These are phyloP conservation scores for Mycena sp. DNA, from an alignment of 1,284 basidiomycete genomes.

Conservation along the genomic window DNA sequence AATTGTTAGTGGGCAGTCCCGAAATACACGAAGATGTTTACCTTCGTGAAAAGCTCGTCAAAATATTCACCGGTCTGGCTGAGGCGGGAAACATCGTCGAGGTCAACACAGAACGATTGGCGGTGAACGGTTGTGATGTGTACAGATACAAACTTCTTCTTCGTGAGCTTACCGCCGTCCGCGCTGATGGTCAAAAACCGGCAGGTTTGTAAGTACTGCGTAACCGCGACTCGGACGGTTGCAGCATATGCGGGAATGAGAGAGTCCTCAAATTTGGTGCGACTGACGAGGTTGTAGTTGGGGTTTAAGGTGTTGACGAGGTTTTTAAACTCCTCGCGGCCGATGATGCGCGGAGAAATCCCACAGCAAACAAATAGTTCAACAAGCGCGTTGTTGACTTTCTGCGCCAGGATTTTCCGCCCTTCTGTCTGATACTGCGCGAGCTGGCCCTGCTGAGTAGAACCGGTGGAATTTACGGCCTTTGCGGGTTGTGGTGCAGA, in stretches of 20 bases:
- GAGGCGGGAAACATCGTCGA: conserved; percentile 26
- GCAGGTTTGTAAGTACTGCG: conserved; percentile 22
- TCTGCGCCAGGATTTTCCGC: neutral
- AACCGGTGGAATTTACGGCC: neutral
- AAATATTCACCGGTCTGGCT: conserved; percentile 31
- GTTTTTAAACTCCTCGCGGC: conserved; percentile 24
- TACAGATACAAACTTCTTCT: conserved; percentile 31
- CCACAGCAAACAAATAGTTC: neutral
- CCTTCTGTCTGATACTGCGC: conserved; percentile 6
- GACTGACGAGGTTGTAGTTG: conserved; percentile 17
- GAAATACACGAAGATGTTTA: neutral
- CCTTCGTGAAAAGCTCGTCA: conserved; percentile 5
- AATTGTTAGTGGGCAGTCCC: neutral
- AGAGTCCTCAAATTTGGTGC: conserved; percentile 20
- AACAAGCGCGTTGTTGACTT: neutral
- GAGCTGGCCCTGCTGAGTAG: neutral
- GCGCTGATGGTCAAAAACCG: conserved; percentile 29
- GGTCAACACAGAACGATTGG: conserved; percentile 30
- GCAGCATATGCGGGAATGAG: conserved; percentile 31
- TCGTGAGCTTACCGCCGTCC: conserved; percentile 32
- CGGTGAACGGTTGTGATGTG: conserved; percentile 26
- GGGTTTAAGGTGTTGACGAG: conserved; percentile 16
- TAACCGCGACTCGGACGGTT: conserved; percentile 19
- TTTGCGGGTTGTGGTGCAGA: neutral
- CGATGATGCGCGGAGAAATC: neutral